Base-by-base conservation (phyloP, 1,284 basidiomycete genomes). In the Mycena sp. region DNA sequence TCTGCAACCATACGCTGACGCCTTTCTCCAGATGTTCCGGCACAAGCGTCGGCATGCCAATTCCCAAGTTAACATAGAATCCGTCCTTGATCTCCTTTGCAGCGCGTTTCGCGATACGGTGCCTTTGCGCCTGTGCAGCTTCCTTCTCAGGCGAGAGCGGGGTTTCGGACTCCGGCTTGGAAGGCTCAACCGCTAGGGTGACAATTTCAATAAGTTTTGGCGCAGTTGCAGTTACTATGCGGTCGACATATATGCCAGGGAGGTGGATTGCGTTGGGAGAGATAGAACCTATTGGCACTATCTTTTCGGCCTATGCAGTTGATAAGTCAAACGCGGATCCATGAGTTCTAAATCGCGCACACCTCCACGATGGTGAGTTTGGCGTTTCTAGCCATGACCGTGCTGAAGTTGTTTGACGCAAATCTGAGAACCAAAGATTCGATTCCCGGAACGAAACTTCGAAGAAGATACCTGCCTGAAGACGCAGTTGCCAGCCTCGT, bases 1-100 rank as follows among this genome's bases (percentile, higher is more conserved):
- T 95, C 77, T 98, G 96, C 71, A 96, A 76, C 92, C 94, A 96
- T 38, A 98, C 94, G 57, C 87, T 87, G n/a, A 94, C 89, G 53
- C 88, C 92, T 51, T 88, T 84, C 48, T 87, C 86, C 55, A 96
- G 76, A 78, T 92, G 92, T 75, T 94, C 88, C 9, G 95, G 94
- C 17, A 96, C 93, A 14, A 98, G 85, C 25, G 94, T 97, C n/a
- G 96, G 95, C 89, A 98, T 98, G 32, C 95, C 95, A 65, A 91
- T 91, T 58, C 91, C 93, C 56, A 91, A 80, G 59, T 88, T 88
- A 61, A 93, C 86, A 71, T 96, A 93, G 81, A 87, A 94, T 5
- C 96, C 96, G 75, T 98, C 90, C 75, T 92, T 90, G 72, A 98
- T 87, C 78, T 98, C 96, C 80, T 90, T 91, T 7, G 95, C 94